phyloP scores from a whole-genome alignment of 148 eudicot genomes.

The Vaccinium corymbosum region DNA sequence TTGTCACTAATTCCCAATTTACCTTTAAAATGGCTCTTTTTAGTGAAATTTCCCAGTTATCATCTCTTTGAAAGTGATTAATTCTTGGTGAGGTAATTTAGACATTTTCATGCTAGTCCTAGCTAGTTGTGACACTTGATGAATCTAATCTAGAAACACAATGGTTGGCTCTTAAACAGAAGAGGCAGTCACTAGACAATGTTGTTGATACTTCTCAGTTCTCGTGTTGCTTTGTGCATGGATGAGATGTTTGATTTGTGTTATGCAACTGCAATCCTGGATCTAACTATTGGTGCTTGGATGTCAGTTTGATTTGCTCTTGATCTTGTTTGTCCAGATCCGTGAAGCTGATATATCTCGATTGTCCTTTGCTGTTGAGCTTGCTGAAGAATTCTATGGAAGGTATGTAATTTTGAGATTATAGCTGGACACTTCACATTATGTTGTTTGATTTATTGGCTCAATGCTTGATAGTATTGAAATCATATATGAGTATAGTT shows the following conservation, averaged over 20 bases:
- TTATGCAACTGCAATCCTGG: not conserved
- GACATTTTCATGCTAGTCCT: not conserved
- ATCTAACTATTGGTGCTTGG: not conserved
- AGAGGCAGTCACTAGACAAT: not conserved
- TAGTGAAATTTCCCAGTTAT: not conserved
- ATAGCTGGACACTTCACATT: not conserved
- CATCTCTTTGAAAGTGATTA: not conserved
- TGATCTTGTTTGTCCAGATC: constrained; percentile 36
- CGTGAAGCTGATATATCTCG: constrained; percentile 99
- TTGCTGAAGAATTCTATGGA: constrained; percentile 99
- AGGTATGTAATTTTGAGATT: constrained; percentile 42
- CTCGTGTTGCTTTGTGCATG: not conserved
- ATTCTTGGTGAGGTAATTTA: not conserved
- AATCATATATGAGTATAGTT: too few relatives aligned
- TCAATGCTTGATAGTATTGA: too few relatives aligned
- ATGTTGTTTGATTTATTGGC: not conserved
- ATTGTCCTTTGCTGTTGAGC: constrained; percentile 95
- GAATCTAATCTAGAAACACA: not conserved
- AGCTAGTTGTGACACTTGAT: not conserved
- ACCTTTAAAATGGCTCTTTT: not conserved
- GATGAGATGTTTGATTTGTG: not conserved
- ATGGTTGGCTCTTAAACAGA: not conserved
- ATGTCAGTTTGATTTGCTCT: not conserved
- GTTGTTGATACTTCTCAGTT: not conserved
- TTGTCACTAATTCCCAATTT: constrained; percentile 5